Percentiles rank a stretch among this genome's conserved stretches.
Evolutionary conservation across 2,329 filamentous ascomycete genomes (phyloP).

Genomic region (Trichophyton simii): DNA sequence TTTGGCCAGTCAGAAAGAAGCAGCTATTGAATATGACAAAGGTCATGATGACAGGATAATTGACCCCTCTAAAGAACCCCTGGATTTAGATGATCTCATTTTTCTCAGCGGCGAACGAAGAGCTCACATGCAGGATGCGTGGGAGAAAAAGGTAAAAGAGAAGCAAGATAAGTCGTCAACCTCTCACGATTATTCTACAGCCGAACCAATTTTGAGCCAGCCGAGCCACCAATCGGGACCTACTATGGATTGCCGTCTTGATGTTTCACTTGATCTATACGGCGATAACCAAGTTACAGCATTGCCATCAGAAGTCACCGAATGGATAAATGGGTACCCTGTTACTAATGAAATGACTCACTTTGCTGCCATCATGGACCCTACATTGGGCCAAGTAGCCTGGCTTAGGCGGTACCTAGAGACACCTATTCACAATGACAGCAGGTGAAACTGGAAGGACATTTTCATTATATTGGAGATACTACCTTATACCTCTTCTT

Average conservation of each 20-base stretch:
- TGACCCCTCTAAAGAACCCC: conserved; percentile 11
- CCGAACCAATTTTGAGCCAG: conserved; percentile 3
- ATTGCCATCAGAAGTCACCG: conserved; percentile 27
- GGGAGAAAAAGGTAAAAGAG: conserved; percentile 22
- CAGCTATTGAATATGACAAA: background rate
- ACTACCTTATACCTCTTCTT: background rate
- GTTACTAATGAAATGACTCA: conserved; percentile 47
- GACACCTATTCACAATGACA: background rate
- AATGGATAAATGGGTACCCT: conserved; percentile 42
- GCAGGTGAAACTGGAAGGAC: background rate
- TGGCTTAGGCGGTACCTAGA: conserved; percentile 30
- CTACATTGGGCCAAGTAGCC: conserved; percentile 34
- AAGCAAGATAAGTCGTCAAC: conserved; percentile 3
- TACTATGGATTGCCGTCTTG: background rate
- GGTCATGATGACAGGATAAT: conserved; percentile 11
- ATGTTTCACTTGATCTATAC: background rate
- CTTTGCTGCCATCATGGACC: conserved; percentile 47
- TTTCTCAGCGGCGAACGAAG: conserved; percentile 25
- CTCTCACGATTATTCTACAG: conserved; percentile 5
- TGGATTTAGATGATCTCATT: conserved; percentile 19
- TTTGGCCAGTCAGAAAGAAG: background rate
- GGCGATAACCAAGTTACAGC: conserved; percentile 15
- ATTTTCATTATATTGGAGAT: background rate
- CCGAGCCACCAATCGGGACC: background rate
- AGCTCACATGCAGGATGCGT: conserved; percentile 28